These are phyloP conservation scores for Pseudogymnoascus sp. DNA, from an alignment of 2,329 filamentous ascomycete genomes.

Conservation along the genomic window DNA sequence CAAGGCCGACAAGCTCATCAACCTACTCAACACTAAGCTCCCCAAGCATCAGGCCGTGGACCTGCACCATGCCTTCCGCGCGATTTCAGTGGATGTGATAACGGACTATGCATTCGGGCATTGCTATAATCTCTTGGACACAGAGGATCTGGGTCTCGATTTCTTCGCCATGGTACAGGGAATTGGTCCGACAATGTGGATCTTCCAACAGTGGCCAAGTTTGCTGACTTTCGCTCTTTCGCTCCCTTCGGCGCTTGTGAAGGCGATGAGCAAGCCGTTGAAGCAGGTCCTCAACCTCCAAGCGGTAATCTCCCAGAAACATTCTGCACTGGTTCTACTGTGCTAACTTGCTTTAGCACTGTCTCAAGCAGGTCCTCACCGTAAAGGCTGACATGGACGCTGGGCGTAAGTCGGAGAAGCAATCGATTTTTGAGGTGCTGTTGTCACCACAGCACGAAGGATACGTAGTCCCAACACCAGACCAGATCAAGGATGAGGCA, in stretches of 20 bases:
- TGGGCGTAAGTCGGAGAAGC: neutral
- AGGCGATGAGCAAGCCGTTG: constrained; percentile 16
- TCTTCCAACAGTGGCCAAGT: constrained; percentile 20
- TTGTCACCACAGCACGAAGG: neutral
- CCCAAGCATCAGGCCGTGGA: constrained; percentile 18
- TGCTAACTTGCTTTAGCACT: neutral
- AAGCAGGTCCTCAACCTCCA: constrained; percentile 17
- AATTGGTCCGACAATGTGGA: constrained; percentile 18
- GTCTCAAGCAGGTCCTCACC: neutral
- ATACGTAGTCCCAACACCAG: neutral
- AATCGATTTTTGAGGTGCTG: constrained; percentile 2
- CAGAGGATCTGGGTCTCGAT: constrained; percentile 18
- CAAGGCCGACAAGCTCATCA: constrained; percentile 19
- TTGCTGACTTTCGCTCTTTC: constrained; percentile 16
- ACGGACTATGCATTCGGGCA: constrained; percentile 27
- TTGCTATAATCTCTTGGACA: constrained; percentile 25
- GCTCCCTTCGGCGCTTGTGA: constrained; percentile 21
- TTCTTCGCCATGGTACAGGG: constrained; percentile 24
- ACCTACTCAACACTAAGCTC: constrained; percentile 13
- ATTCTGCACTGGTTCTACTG: constrained; percentile 8
- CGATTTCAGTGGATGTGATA: constrained; percentile 25
- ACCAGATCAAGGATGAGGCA: neutral
- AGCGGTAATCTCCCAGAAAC: constrained; percentile 16
- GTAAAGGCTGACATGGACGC: constrained; percentile 16
- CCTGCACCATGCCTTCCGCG: constrained; percentile 22